These are phyloP conservation scores for Nicotiana sylvestris DNA, from an alignment of 257 asterid genomes.

Conservation along the genomic window DNA sequence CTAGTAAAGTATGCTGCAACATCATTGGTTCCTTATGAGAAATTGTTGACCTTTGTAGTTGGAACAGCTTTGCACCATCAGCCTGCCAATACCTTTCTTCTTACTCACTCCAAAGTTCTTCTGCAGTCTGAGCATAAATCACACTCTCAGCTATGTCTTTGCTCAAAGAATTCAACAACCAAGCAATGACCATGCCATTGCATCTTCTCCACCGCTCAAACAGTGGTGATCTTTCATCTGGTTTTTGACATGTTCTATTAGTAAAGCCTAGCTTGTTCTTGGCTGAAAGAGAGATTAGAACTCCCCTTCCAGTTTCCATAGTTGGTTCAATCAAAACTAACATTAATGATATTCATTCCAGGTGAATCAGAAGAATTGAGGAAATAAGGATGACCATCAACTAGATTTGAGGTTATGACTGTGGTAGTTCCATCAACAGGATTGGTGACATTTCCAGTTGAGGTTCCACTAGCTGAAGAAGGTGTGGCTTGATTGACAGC, in stretches of 20 bases:
- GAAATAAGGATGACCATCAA: background rate
- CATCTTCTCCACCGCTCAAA: too few relatives aligned
- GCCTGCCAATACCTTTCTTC: background rate
- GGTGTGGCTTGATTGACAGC: too few relatives aligned
- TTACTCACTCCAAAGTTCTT: background rate
- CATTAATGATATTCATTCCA: background rate
- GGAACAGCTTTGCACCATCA: background rate
- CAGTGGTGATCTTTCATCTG: too few relatives aligned
- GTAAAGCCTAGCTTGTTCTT: too few relatives aligned
- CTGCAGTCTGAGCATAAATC: background rate
- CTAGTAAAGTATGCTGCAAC: background rate
- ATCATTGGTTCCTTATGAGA: background rate
- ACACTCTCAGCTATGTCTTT: background rate
- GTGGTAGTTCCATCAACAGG: too few relatives aligned
- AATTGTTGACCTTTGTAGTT: background rate
- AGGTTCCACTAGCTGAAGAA: too few relatives aligned
- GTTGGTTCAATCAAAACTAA: background rate
- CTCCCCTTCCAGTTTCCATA: background rate
- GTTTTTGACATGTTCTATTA: too few relatives aligned
- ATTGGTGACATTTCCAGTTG: too few relatives aligned
- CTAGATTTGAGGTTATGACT: background rate
- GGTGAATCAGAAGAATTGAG: background rate
- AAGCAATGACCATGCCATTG: too few relatives aligned
- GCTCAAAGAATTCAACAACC: too few relatives aligned
- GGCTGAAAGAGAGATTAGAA: background rate